A percentile compares a stretch with the other conserved stretches of the same genome.
Evolutionary conservation across 2,329 filamentous ascomycete genomes (phyloP).

Genomic region (Drechmeria coniospora): DNA sequence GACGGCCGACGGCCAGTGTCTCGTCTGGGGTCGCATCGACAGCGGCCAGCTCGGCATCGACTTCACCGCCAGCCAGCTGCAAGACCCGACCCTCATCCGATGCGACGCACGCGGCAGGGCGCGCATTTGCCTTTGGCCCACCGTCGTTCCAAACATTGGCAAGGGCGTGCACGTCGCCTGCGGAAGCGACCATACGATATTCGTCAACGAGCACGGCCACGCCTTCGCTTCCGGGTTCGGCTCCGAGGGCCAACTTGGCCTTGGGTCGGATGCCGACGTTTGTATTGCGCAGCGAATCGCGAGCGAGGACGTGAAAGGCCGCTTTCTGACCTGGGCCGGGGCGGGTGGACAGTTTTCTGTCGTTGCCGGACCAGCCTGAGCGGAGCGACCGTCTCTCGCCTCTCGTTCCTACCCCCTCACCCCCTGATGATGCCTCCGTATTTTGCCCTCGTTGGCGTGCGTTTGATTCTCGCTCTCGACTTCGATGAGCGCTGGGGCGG

Average conservation of each 20-base stretch:
- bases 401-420: too few species aligned
- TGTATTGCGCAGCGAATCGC: slow-evolving; percentile 56
- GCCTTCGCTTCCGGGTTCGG: slow-evolving; percentile 60
- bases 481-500: too few species aligned
- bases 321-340: slow-evolving; percentile 53
- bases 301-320: slow-evolving; percentile 58
- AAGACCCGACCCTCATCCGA: slow-evolving; percentile 30
- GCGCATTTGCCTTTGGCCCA: slow-evolving; percentile 47
- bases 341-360: slow-evolving; percentile 63
- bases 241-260: slow-evolving; percentile 55
- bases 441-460: too few species aligned
- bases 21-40: slow-evolving; percentile 40
- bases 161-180: slow-evolving; percentile 32
- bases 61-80: slow-evolving; percentile 28
- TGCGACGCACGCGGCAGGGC: slow-evolving; percentile 39
- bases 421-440: too few species aligned
- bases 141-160: slow-evolving; percentile 35
- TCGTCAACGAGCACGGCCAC: slow-evolving; percentile 45
- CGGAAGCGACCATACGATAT: slow-evolving; percentile 52
- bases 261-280: slow-evolving; percentile 55
- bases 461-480: too few species aligned
- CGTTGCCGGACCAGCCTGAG: slow-evolving; percentile 28
- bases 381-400: too few species aligned
- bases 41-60: slow-evolving; percentile 34
- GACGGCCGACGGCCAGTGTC: slow-evolving; percentile 30